These are phyloP conservation scores for Aspergillus quadricinctus DNA, from an alignment of 2,329 filamentous ascomycete genomes.

Conservation along the genomic window DNA sequence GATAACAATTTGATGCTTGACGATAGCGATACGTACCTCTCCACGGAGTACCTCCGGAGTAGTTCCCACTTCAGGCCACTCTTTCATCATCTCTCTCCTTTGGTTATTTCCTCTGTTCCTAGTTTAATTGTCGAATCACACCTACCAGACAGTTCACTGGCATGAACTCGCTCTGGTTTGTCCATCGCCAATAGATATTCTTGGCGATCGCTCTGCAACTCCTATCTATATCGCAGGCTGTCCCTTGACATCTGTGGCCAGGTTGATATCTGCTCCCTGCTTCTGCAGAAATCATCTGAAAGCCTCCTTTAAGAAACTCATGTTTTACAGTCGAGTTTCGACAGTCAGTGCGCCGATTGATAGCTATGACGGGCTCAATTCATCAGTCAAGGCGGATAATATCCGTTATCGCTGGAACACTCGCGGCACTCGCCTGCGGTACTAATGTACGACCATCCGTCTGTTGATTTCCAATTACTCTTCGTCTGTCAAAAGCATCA, in stretches of 20 bases:
- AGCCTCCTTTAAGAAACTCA: not conserved
- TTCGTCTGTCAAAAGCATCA: not conserved
- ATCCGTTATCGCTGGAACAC: conserved; percentile 78
- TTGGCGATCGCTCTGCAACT: not conserved
- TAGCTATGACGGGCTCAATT: conserved; percentile 24
- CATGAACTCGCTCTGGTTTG: not conserved
- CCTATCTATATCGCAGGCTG: not conserved
- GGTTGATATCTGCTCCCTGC: not conserved
- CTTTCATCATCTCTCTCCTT: not conserved
- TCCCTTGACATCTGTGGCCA: not conserved
- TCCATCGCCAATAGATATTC: not conserved
- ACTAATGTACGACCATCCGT: conserved; percentile 64
- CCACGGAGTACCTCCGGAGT: no score
- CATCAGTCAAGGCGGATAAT: conserved; percentile 60
- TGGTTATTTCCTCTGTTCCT: not conserved
- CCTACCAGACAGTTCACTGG: not conserved
- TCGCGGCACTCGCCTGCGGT: conserved; percentile 82
- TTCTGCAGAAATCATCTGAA: not conserved
- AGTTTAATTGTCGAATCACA: not conserved
- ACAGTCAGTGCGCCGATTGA: conserved; percentile 1
- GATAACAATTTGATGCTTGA: not conserved
- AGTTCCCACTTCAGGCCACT: not conserved
- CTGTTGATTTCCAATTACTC: not conserved
- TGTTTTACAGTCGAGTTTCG: not conserved
- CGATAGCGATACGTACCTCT: not conserved